Percentiles rank a stretch among this genome's conserved stretches.
Evolutionary conservation across 768 basidiomycete genomes (phyloP).

Genomic region (Suillus fuscotomentosus): DNA sequence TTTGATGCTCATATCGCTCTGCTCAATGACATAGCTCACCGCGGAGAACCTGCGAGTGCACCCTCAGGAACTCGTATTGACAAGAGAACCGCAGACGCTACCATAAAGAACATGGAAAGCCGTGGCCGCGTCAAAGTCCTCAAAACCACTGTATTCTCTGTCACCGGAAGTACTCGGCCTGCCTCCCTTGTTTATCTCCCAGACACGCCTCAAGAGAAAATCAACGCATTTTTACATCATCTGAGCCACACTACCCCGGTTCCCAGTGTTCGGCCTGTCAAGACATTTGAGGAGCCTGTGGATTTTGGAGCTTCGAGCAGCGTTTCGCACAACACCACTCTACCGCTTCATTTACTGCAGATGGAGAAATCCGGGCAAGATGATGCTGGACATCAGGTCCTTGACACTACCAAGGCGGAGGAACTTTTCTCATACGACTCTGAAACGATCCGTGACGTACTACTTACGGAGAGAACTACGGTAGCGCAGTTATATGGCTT

Average conservation of each 20-base stretch:
- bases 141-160: conserved; percentile 58
- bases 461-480: conserved; percentile 70
- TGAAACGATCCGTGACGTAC: conserved; percentile 52
- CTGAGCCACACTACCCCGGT: conserved; percentile 39
- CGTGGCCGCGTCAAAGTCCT: conserved; percentile 70
- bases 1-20: conserved; percentile 64
- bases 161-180: conserved; percentile 57
- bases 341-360: conserved; percentile 46
- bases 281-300: conserved; percentile 52
- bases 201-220: conserved; percentile 45
- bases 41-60: conserved; percentile 69
- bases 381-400: conserved; percentile 43
- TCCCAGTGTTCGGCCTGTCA: conserved; percentile 36
- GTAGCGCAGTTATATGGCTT: conserved; percentile 76
- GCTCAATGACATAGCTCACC: conserved; percentile 52
- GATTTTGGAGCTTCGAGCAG: conserved; percentile 51
- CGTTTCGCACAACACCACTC: conserved; percentile 28
- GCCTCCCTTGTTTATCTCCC: conserved; percentile 68
- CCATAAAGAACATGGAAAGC: conserved; percentile 59
- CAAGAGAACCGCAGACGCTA: conserved; percentile 64
- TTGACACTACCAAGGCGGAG: conserved; percentile 43
- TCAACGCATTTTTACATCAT: conserved; percentile 59
- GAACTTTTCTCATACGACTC: conserved; percentile 56
- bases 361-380: conserved; percentile 42
- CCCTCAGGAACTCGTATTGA: conserved; percentile 69